Evolutionary conservation across 2,329 filamentous ascomycete species (phyloP).

Genomic region (Ophiostoma ulmi): DNA sequence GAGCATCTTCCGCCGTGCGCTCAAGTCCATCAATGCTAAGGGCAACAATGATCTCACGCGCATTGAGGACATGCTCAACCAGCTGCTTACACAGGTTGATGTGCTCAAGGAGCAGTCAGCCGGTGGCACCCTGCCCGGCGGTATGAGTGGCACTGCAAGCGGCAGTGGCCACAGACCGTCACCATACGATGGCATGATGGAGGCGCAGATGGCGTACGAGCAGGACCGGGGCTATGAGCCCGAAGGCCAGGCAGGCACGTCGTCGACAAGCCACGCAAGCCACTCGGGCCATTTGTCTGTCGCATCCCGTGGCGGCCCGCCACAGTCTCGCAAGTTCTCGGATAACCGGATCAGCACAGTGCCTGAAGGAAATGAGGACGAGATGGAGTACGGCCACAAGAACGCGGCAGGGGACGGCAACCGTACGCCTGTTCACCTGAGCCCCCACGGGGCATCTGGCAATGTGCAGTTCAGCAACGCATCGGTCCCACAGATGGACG

Average conservation of each 20-base stretch:
- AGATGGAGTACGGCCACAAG: slow-evolving; percentile 45
- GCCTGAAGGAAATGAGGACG: slow-evolving; percentile 74
- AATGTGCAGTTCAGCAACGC: slow-evolving; percentile 33
- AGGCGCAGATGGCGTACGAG: slow-evolving; percentile 58
- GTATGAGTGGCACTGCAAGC: slow-evolving; percentile 28
- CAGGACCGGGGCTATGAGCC: slow-evolving; percentile 75
- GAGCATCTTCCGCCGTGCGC: slow-evolving; percentile 88
- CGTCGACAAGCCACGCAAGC: slow-evolving; percentile 60
- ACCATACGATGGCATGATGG: slow-evolving; percentile 64
- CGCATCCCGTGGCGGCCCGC: slow-evolving; percentile 41
- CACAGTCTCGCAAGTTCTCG: slow-evolving; percentile 50
- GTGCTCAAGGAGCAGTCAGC: slow-evolving; percentile 62
- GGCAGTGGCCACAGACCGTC: slow-evolving; percentile 49
- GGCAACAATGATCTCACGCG: slow-evolving; percentile 81
- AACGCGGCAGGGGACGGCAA: slow-evolving; percentile 50
- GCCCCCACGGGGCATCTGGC: slow-evolving; percentile 49
- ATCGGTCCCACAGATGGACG: slow-evolving; percentile 23
- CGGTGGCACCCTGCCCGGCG: slow-evolving; percentile 29
- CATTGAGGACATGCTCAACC: slow-evolving; percentile 88
- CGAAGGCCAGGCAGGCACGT: slow-evolving; percentile 71
- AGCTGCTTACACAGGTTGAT: slow-evolving; percentile 88
- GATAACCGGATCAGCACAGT: slow-evolving; percentile 88
- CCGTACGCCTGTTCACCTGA: slow-evolving; percentile 42
- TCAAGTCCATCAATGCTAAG: slow-evolving; percentile 84
- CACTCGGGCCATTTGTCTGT: slow-evolving; percentile 73